Evolutionary conservation across 345 rosid species (phyloP).

Genomic region (Bretschneidera sinensis): DNA sequence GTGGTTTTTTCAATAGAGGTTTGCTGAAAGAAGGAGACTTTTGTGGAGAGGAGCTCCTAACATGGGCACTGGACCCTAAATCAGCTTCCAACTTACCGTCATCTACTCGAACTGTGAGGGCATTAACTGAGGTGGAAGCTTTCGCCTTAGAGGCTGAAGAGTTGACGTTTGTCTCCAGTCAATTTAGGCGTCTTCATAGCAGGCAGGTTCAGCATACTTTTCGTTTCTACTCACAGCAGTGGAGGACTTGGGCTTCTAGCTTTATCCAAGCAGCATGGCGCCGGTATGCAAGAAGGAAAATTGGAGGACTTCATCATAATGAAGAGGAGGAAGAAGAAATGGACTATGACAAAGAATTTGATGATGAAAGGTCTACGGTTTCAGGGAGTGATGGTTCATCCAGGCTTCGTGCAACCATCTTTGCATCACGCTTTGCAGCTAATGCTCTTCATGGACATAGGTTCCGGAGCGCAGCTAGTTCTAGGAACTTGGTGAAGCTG

Average conservation of each 20-base stretch:
- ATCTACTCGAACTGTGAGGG: too few relatives aligned
- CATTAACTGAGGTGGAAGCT: conserved; percentile 77
- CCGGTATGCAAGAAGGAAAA: conserved; percentile 52
- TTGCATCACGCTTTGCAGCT: conserved; percentile 76
- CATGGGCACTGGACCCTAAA: too few relatives aligned
- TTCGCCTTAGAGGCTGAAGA: conserved; percentile 86
- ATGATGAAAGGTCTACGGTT: conserved; percentile 28
- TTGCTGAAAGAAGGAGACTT: conserved; percentile 64
- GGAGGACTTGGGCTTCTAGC: conserved; percentile 91
- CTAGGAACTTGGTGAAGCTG: conserved; percentile 36
- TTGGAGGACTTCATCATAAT: conserved; percentile 44
- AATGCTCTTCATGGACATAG: conserved; percentile 57
- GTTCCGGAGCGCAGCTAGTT: conserved; percentile 21
- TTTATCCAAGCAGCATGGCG: conserved; percentile 84
- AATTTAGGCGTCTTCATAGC: conserved; percentile 80
- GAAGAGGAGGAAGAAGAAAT: conserved; percentile 53
- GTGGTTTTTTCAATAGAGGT: conserved; percentile 77
- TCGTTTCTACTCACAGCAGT: conserved; percentile 90
- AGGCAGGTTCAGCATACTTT: conserved; percentile 72
- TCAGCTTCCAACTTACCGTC: too few relatives aligned
- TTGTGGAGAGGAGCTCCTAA: too few relatives aligned
- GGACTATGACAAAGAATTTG: conserved; percentile 18
- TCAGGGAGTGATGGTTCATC: conserved; percentile 22
- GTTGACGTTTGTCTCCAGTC: conserved; percentile 77
- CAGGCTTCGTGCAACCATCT: conserved; percentile 52